Percentiles rank a stretch among this genome's conserved stretches.
Conservation (phyloP, 2,329 filamentous ascomycete genomes). For the Annulohypoxylon truncatum region DNA sequence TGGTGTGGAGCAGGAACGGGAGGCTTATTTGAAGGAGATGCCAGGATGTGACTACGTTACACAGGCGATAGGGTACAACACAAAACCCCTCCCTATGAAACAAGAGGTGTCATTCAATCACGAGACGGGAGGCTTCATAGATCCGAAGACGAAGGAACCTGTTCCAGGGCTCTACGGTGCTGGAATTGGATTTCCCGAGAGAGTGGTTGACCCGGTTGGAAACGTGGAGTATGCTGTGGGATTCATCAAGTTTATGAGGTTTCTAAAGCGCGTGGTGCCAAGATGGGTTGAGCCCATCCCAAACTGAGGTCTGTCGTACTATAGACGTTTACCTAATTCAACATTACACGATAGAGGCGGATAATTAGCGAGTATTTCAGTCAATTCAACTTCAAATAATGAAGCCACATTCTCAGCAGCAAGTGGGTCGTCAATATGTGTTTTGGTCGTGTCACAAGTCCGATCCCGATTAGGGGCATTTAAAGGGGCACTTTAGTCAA, state of each 20-base stretch:
- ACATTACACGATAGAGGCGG: background rate
- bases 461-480: background rate
- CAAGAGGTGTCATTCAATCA: constrained; percentile 49
- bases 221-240: constrained; percentile 72
- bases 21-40: constrained; percentile 59
- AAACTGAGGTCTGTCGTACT: background rate
- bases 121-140: constrained; percentile 59
- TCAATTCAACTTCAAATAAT: background rate
- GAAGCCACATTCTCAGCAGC: background rate
- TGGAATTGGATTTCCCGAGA: constrained; percentile 72
- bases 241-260: constrained; percentile 75
- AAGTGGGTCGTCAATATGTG: background rate
- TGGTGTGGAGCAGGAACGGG: constrained; percentile 54
- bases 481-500: background rate
- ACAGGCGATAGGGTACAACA: constrained; percentile 69
- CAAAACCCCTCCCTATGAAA: constrained; percentile 62
- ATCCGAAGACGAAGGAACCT: constrained; percentile 49
- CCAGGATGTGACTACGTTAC: constrained; percentile 63
- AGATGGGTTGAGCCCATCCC: constrained; percentile 54
- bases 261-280: constrained; percentile 65
- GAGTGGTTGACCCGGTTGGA: constrained; percentile 68
- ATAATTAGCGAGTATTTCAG: background rate
- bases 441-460: no score
- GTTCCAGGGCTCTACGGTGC: constrained; percentile 68
- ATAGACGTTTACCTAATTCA: constrained; percentile 1